Evolutionary conservation across 2,329 filamentous ascomycete species (phyloP).

Genomic region (Penicillium brasilianum): DNA sequence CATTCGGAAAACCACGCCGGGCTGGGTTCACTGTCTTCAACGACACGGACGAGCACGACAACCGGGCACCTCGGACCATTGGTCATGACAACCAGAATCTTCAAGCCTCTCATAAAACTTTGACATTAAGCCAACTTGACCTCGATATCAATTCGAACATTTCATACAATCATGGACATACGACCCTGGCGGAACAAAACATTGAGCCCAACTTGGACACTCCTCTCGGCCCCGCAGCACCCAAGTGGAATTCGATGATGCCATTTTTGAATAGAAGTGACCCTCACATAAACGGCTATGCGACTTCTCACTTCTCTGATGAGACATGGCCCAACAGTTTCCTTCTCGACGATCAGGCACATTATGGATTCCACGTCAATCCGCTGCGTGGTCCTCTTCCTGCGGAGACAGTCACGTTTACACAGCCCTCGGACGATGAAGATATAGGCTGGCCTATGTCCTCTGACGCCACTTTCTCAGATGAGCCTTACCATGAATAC

Average conservation of each 20-base stretch:
- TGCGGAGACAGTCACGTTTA: conserved; percentile 26
- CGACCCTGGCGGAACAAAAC: conserved; percentile 43
- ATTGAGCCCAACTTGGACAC: conserved; percentile 42
- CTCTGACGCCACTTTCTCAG: conserved; percentile 43
- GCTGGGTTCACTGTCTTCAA: conserved; percentile 45
- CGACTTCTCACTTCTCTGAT: conserved; percentile 32
- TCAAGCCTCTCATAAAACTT: conserved; percentile 15
- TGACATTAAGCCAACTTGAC: conserved; percentile 30
- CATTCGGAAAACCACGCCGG: conserved; percentile 36
- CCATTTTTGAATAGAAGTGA: conserved; percentile 28
- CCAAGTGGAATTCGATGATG: conserved; percentile 31
- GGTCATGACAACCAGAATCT: background rate
- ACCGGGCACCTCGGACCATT: too few species aligned
- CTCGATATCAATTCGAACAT: conserved; percentile 29
- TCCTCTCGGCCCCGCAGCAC: conserved; percentile 28
- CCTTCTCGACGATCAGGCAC: conserved; percentile 32
- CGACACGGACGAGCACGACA: conserved; percentile 32
- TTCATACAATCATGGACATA: conserved; percentile 20
- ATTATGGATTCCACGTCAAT: conserved; percentile 38
- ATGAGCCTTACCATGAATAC: conserved; percentile 21
- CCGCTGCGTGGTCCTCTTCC: conserved; percentile 38
- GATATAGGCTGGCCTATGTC: conserved; percentile 29
- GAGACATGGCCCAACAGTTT: conserved; percentile 30
- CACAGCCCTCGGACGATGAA: conserved; percentile 30
- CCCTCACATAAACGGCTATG: conserved; percentile 27